These are phyloP conservation scores for Pichia kudriavzevii DNA, from an alignment of 1,139 yeast genomes.

Conservation along the genomic window DNA sequence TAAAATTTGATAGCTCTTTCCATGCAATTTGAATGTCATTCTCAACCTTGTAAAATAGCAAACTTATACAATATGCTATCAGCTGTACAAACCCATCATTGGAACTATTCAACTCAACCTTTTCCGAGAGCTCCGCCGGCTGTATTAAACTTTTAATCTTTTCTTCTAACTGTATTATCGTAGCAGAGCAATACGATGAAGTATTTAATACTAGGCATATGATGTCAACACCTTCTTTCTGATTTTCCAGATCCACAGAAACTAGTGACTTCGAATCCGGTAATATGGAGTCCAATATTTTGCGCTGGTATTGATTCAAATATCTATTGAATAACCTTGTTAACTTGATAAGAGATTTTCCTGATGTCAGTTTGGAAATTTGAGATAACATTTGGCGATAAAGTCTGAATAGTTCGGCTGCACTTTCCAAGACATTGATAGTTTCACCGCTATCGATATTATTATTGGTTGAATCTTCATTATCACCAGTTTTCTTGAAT, in stretches of 20 bases:
- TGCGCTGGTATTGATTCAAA: conserved; percentile 55
- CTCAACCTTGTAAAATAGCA: conserved; percentile 52
- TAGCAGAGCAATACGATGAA: conserved; percentile 79
- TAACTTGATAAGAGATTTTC: conserved; percentile 57
- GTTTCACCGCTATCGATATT: conserved; percentile 25
- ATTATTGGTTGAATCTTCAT: conserved; percentile 22
- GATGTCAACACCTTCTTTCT: conserved; percentile 53
- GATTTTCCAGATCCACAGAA: conserved; percentile 28
- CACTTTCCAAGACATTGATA: conserved; percentile 39
- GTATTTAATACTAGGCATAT: conserved; percentile 75
- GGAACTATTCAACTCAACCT: conserved; percentile 45
- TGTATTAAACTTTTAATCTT: conserved; percentile 44
- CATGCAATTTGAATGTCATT: conserved; percentile 62
- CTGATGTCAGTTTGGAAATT: conserved; percentile 65
- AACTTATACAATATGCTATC: conserved; percentile 51
- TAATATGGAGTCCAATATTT: conserved; percentile 53
- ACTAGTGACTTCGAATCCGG: conserved; percentile 35
- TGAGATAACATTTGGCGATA: conserved; percentile 71
- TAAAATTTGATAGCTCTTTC: conserved; percentile 77
- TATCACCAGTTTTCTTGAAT: conserved; percentile 34
- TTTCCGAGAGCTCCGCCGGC: conserved; percentile 30
- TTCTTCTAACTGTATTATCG: conserved; percentile 70
- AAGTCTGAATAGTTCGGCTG: conserved; percentile 76
- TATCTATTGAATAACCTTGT: conserved; percentile 61
- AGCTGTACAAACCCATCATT: conserved; percentile 51